These are phyloP conservation scores for Paecilomyces sp. DNA, from an alignment of 2,329 filamentous ascomycete genomes.

Conservation along the genomic window DNA sequence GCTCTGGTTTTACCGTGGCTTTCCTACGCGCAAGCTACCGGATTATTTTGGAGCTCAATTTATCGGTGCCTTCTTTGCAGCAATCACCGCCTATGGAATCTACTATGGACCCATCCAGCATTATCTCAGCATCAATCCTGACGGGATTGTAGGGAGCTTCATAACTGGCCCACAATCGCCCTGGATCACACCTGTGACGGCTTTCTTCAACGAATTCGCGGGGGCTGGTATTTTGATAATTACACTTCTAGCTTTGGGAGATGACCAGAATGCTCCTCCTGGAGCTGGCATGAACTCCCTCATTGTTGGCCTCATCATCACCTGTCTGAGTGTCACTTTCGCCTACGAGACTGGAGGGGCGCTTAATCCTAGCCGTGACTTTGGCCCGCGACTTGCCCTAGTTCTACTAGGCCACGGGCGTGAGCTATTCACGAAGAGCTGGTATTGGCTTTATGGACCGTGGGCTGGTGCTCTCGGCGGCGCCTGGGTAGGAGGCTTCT, in stretches of 20 bases:
- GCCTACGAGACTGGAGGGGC: conserved; percentile 42
- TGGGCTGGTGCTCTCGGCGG: conserved; percentile 34
- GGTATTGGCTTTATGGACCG: conserved; percentile 42
- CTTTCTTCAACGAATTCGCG: conserved; percentile 44
- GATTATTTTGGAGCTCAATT: conserved; percentile 48
- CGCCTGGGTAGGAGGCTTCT: conserved; percentile 37
- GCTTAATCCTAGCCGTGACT: conserved; percentile 44
- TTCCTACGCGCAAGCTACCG: conserved; percentile 45
- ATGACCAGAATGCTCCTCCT: conserved; percentile 41
- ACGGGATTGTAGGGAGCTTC: conserved; percentile 33
- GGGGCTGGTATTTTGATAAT: conserved; percentile 35
- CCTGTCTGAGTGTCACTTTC: conserved; percentile 28
- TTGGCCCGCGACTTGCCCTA: conserved; percentile 43
- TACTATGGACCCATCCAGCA: conserved; percentile 28
- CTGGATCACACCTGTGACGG: conserved; percentile 30
- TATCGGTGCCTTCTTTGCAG: conserved; percentile 45
- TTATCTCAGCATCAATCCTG: conserved; percentile 20
- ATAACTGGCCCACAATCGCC: conserved; percentile 37
- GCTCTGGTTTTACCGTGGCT: conserved; percentile 45
- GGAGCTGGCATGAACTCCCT: conserved; percentile 47
- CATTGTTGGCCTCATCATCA: conserved; percentile 39
- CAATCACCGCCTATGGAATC: conserved; percentile 39
- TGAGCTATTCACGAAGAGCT: conserved; percentile 31
- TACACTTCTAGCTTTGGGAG: conserved; percentile 39
- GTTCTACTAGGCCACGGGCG: conserved; percentile 38